Evolutionary conservation across 1,139 yeast species (phyloP), one percentile per base, ranked within the genome.

Genomic region (Magnusiomyces fungicola): DNA sequence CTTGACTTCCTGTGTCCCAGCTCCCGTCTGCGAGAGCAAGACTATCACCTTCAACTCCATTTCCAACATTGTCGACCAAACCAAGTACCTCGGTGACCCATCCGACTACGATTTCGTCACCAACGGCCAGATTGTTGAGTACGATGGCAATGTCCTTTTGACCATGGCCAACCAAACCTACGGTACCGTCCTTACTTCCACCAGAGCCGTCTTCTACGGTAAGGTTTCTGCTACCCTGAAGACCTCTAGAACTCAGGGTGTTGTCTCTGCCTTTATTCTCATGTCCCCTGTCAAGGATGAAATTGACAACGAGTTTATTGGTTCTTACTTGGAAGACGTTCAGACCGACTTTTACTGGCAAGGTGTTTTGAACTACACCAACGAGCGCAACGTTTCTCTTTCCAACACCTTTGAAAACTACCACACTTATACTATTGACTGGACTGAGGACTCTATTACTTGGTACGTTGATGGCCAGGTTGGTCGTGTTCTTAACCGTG

Each of bases 211-310:
- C 50, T 89, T 96, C 96, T 89, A 84, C 67, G 97, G 97, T 50
- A 84, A 81, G 62, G 75, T 87, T 36, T 69, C 80, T 39, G 83
- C 86, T 41, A 77, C 73, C 30, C 61, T 88, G 59, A 86, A 83
- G 68, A 73, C 94, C 1, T 83, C 96, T 0, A 86, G 79, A 61
- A 79, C 78, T 48, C 72, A 69, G 30, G 97, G 97, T 71, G 96
- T 89, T 46, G 78, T 89, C 54, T 76, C 94, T 19, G 92, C 96
- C n/a, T 80, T 83, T 60, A 87, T 89, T 53, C 68, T 87, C 53
- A 85, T 80, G 70, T 85, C 95, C 1, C 88, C 86, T 60, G 88
- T 85, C 41, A 81, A 83, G 68, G 97, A 89, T 71, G 97, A 90
- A 74, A 77, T 89, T 60, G 97, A 89, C 76, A 82, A 70, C 62